A percentile compares a stretch with the other conserved stretches of the same genome.
Evolutionary conservation across 169 alveolate species (phyloP).

Genomic region (Plasmodium adleri): DNA sequence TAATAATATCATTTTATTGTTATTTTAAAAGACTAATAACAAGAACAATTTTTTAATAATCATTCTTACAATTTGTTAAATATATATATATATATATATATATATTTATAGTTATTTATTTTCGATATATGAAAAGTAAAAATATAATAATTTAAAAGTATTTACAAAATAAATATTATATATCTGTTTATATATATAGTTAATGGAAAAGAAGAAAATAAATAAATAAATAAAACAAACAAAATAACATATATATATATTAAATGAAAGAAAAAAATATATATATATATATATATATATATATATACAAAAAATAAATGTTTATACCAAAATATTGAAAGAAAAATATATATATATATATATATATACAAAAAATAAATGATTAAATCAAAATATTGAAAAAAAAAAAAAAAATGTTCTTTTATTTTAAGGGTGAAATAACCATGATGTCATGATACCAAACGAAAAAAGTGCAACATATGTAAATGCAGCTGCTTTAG

Average conservation of each 20-base stretch:
- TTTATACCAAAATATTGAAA: not conserved
- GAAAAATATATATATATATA: not conserved
- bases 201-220: not conserved
- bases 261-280: not conserved
- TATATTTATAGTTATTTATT: too few species aligned
- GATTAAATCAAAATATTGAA: not conserved
- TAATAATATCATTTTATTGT: too few species aligned
- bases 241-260: too few species aligned
- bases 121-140: too few species aligned
- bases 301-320: conserved; percentile 4
- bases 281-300: conserved; percentile 3
- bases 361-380: not conserved
- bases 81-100: too few species aligned
- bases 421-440: conserved; percentile 83
- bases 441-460: conserved; percentile 87
- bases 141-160: too few species aligned
- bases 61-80: too few species aligned
- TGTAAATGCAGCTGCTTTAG: conserved; percentile 85
- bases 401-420: conserved; percentile 10
- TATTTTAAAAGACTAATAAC: too few species aligned
- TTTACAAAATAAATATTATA: conserved; percentile 10
- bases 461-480: conserved; percentile 85
- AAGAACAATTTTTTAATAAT: too few species aligned
- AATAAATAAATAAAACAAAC: too few species aligned
- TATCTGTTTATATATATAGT: conserved; percentile 16